A percentile compares a stretch with the other conserved stretches of the same genome.
These are phyloP conservation scores for Vitellaria paradoxa DNA, from an alignment of 179 eudicot genomes.

Conservation along the genomic window DNA sequence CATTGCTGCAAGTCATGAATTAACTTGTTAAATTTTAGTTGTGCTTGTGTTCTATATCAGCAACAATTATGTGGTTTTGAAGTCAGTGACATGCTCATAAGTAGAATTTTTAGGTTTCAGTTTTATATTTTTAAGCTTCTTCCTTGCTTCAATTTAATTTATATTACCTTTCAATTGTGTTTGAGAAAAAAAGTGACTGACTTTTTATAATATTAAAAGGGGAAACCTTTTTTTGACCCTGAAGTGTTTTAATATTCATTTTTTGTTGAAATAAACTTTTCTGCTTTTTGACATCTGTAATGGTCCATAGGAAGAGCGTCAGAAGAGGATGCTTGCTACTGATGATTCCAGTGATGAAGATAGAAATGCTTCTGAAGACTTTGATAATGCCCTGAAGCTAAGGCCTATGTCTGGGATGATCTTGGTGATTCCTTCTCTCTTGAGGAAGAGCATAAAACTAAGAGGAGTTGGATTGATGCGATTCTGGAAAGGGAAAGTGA, in stretches of 20 bases:
- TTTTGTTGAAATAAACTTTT: not conserved
- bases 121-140: not conserved
- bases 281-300: slow-evolving; percentile 14
- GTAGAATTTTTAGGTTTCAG: not conserved
- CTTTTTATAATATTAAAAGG: not conserved
- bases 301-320: slow-evolving; percentile 67
- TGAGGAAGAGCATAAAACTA: slow-evolving; percentile 46
- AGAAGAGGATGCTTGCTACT: slow-evolving; percentile 77
- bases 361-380: slow-evolving; percentile 40
- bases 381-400: slow-evolving; percentile 27
- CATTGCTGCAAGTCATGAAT: not conserved
- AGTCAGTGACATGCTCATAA: not conserved
- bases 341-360: slow-evolving; percentile 78
- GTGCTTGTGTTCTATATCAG: not conserved
- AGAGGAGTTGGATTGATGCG: slow-evolving; percentile 67
- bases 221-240: not conserved
- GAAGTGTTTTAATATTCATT: not conserved
- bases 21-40: not conserved
- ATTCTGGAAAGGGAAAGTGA: slow-evolving; percentile 42
- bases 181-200: not conserved
- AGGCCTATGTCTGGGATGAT: slow-evolving; percentile 96
- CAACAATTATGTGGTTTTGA: not conserved
- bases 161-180: not conserved
- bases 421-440: slow-evolving; percentile 91
- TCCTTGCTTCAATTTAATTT: not conserved